These are phyloP conservation scores for Cladosporium sp. DNA, from an alignment of 2,329 filamentous ascomycete species.

Conservation along the genomic window DNA sequence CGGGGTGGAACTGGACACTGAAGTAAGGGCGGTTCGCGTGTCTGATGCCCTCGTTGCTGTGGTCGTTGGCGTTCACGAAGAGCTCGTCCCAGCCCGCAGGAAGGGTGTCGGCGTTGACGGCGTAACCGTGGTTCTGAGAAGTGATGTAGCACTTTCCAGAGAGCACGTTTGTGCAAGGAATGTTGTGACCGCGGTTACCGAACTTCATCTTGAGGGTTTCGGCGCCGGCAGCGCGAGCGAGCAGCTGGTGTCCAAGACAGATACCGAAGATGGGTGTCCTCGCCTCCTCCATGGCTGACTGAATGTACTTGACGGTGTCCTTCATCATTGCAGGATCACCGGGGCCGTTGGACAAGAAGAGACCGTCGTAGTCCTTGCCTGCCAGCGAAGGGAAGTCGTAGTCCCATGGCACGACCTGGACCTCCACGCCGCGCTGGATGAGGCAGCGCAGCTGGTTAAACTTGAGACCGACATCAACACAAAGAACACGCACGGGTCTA, in stretches of 20 bases:
- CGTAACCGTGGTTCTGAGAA: slow-evolving; percentile 96
- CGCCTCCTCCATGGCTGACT: slow-evolving; percentile 69
- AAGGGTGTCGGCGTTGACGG: slow-evolving; percentile 76
- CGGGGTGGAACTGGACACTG: slow-evolving; percentile 99
- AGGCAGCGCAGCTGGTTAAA: slow-evolving; percentile 97
- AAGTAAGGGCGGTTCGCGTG: slow-evolving; percentile 84
- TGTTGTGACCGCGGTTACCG: slow-evolving; percentile 97
- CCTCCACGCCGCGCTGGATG: slow-evolving; percentile 84
- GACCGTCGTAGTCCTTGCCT: slow-evolving; percentile 83
- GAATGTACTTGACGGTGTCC: slow-evolving; percentile 73
- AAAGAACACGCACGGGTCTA: slow-evolving; percentile 79
- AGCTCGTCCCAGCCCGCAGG: slow-evolving; percentile 82
- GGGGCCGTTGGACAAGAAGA: slow-evolving; percentile 97
- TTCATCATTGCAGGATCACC: slow-evolving; percentile 88
- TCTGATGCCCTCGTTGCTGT: slow-evolving; percentile 96
- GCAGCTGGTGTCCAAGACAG: slow-evolving; percentile 88
- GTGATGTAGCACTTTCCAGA: slow-evolving; percentile 98
- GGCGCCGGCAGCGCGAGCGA: slow-evolving; percentile 82
- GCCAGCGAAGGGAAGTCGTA: slow-evolving; percentile 78
- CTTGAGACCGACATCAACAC: slow-evolving; percentile 95
- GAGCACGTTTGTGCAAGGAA: slow-evolving; percentile 92
- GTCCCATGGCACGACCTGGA: slow-evolving; percentile 93
- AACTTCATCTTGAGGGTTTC: slow-evolving; percentile 96
- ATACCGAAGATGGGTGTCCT: slow-evolving; percentile 91
- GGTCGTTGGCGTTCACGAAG: slow-evolving; percentile 97